phyloP scores from a whole-genome alignment of 371 early-diverging fungal species.

The Vairimorpha ceranae region DNA sequence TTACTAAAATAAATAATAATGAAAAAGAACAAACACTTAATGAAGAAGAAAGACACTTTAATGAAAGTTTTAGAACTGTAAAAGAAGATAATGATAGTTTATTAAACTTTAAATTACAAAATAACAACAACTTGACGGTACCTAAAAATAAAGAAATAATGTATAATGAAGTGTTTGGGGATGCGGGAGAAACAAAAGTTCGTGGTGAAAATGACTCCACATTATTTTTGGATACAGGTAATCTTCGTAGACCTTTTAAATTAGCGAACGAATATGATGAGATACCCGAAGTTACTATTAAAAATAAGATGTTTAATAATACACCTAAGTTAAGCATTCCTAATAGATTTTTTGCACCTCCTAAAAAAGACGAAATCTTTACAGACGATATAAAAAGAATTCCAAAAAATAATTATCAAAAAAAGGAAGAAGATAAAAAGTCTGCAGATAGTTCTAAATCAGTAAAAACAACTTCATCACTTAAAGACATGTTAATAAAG shows the following conservation, averaged over 20 bases:
- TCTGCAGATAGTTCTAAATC: constrained; percentile 35
- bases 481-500: constrained; percentile 59
- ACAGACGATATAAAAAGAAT: background rate
- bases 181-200: background rate
- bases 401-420: background rate
- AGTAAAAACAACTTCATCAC: constrained; percentile 57
- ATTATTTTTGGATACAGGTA: background rate
- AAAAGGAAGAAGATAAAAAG: background rate
- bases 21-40: background rate
- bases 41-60: background rate
- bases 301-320: background rate
- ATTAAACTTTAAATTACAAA: constrained; percentile 4
- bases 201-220: background rate
- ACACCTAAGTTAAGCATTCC: background rate
- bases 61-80: constrained; percentile 28
- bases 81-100: constrained; percentile 17
- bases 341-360: background rate
- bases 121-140: background rate
- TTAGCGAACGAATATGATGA: constrained; percentile 24
- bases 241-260: constrained; percentile 12
- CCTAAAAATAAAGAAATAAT: background rate
- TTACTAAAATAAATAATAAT: background rate
- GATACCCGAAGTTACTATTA: background rate
- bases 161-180: background rate
- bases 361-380: no score